These are phyloP conservation scores for Malassezia globosa DNA, from an alignment of 1,284 basidiomycete genomes.

Conservation along the genomic window DNA sequence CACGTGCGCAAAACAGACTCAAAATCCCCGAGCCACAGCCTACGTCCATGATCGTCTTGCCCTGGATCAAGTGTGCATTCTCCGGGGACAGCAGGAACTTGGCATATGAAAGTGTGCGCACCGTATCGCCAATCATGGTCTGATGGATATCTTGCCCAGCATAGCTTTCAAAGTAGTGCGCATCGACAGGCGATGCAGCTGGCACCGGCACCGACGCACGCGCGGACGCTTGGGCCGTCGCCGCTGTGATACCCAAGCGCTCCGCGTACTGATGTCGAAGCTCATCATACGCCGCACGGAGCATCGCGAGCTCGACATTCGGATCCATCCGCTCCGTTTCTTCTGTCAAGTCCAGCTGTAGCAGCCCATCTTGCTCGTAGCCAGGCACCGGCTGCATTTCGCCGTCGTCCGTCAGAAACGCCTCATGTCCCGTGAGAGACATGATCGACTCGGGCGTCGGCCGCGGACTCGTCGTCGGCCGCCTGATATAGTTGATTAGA, in stretches of 20 bases:
- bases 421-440: conserved; percentile 16
- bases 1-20: conserved; percentile 79
- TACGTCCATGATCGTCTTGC: conserved; percentile 81
- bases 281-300: conserved; percentile 16
- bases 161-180: conserved; percentile 89
- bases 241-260: conserved; percentile 13
- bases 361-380: conserved; percentile 38
- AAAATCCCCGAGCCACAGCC: conserved; percentile 60
- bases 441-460: conserved; percentile 14
- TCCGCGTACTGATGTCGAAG: conserved; percentile 16
- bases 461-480: conserved; percentile 14
- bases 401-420: conserved; percentile 26
- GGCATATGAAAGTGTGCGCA: conserved; percentile 84
- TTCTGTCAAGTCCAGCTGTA: conserved; percentile 21
- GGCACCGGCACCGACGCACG: neutral
- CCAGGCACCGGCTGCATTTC: conserved; percentile 40
- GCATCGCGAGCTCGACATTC: conserved; percentile 8
- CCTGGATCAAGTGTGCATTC: conserved; percentile 72
- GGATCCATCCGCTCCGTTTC: conserved; percentile 2
- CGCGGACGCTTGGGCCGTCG: neutral
- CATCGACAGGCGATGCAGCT: conserved; percentile 56
- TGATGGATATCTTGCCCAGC: conserved; percentile 67
- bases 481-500: conserved; percentile 37
- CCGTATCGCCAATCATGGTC: conserved; percentile 63
- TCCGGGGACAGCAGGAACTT: conserved; percentile 64